Percentiles rank a stretch among this genome's conserved stretches.
Conservation (phyloP, 2,329 filamentous ascomycete genomes). For the Botrytis aclada region DNA sequence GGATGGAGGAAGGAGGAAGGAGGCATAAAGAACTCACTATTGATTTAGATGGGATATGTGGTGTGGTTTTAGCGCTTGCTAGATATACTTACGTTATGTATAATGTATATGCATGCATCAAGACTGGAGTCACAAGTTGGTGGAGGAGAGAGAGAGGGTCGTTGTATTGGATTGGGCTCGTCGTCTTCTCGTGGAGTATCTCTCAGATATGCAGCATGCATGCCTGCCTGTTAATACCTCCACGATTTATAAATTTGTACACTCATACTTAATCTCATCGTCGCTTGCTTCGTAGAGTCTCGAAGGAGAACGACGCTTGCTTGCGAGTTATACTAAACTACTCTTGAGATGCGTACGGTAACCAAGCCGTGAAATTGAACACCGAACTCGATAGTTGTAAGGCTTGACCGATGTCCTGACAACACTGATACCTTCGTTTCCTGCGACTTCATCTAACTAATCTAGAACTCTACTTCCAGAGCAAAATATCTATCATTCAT, state of each 20-base stretch:
- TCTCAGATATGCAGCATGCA: too few species aligned
- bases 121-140: too few species aligned
- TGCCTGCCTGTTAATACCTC: background rate
- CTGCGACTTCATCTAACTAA: too few species aligned
- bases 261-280: background rate
- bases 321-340: background rate
- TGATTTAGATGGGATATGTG: too few species aligned
- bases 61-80: too few species aligned
- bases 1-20: too few species aligned
- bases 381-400: background rate
- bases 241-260: background rate
- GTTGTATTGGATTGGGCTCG: too few species aligned
- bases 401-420: background rate
- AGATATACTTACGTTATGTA: too few species aligned
- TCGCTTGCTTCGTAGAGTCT: background rate
- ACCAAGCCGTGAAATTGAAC: background rate
- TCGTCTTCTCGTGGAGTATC: background rate
- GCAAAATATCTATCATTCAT: background rate
- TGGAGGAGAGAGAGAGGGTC: too few species aligned
- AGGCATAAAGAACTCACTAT: too few species aligned
- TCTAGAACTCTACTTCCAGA: background rate
- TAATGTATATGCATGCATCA: too few species aligned
- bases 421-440: too few species aligned
- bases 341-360: background rate
- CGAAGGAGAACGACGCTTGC: background rate